These are phyloP conservation scores for Eucalyptus sp. DNA, from an alignment of 345 rosid species.

Conservation along the genomic window DNA sequence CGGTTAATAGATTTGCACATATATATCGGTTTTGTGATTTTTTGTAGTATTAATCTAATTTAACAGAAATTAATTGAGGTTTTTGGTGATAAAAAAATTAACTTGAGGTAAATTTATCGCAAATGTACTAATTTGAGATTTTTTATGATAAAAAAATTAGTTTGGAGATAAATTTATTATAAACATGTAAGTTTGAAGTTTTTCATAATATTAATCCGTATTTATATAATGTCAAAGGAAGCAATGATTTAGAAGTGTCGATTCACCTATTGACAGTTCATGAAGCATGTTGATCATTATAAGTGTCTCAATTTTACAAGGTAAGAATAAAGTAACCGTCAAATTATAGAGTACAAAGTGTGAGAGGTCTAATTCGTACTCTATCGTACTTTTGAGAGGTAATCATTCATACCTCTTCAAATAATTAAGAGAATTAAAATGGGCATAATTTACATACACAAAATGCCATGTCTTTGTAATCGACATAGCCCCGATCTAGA, in stretches of 20 bases:
- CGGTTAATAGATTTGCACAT: accelerated
- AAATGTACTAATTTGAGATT: no score
- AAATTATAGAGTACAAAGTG: neutral
- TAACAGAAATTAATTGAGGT: no score
- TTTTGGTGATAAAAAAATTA: no score
- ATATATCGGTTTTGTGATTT: no score
- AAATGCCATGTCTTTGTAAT: neutral
- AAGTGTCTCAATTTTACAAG: neutral
- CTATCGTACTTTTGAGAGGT: neutral
- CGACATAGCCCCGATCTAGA: no score
- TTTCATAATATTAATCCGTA: no score
- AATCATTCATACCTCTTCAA: neutral
- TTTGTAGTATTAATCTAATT: no score
- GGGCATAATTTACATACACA: neutral
- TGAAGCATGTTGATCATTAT: neutral
- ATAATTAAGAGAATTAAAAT: no score
- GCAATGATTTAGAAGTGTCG: neutral
- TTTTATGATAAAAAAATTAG: no score
- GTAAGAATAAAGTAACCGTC: neutral
- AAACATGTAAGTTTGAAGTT: accelerated
- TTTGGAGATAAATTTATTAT: no score
- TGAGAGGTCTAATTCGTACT: neutral
- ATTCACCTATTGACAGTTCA: neutral
- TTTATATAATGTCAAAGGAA: neutral
- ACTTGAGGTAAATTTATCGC: no score